Conservation (phyloP, 331 rosid genomes). For the Arachis monticola region DNA sequence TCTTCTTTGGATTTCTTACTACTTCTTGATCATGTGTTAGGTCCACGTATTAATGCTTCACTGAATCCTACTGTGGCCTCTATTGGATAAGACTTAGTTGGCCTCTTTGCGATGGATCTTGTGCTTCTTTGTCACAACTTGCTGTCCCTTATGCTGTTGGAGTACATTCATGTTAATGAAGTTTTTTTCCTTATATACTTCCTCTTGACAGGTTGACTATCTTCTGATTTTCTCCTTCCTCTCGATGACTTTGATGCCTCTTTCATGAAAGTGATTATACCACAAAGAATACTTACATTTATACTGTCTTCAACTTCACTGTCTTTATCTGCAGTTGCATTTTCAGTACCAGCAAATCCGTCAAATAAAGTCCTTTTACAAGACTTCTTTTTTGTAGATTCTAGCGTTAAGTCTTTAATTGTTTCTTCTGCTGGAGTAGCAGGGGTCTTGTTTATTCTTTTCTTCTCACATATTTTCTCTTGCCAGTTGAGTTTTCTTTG, state of each 20-base stretch:
- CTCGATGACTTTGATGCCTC: too few relatives aligned
- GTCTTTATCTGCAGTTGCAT: slow-evolving; percentile 40
- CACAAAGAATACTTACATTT: slow-evolving; percentile 20
- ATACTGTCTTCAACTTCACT: background rate
- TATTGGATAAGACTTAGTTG: slow-evolving; percentile 40
- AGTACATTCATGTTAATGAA: too few relatives aligned
- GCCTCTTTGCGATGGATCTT: background rate
- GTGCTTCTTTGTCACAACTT: too few relatives aligned
- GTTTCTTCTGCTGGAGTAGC: slow-evolving; percentile 50
- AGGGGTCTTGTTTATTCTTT: slow-evolving; percentile 41
- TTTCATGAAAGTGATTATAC: too few relatives aligned
- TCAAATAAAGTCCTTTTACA: slow-evolving; percentile 70
- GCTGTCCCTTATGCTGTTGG: too few relatives aligned
- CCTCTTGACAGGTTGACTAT: too few relatives aligned
- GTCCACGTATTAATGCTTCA: slow-evolving; percentile 34
- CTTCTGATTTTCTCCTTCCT: too few relatives aligned
- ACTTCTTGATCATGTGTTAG: slow-evolving; percentile 56
- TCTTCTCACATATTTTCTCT: slow-evolving; percentile 76
- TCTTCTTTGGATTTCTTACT: background rate
- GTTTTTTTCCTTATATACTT: slow-evolving; percentile 27
- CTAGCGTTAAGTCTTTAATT: slow-evolving; percentile 35
- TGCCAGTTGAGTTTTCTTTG: background rate
- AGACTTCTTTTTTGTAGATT: slow-evolving; percentile 45
- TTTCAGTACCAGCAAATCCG: slow-evolving; percentile 37
- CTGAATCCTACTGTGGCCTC: slow-evolving; percentile 45